Base-by-base conservation (phyloP, 352 stramenopile species). In the Phytopythium chamaehyphon region DNA sequence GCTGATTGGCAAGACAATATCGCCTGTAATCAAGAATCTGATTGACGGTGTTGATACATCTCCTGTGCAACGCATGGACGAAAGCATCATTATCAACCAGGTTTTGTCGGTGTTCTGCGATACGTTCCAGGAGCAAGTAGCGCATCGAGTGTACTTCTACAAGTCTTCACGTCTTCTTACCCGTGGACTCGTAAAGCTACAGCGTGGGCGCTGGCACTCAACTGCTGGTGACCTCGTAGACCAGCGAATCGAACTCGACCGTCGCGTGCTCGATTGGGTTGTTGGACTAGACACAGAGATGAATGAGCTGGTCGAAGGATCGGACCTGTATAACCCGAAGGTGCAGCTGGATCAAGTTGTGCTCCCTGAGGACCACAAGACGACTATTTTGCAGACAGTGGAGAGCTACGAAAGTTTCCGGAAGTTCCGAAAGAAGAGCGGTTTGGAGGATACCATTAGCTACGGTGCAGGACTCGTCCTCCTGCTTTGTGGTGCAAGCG, bases 1-100 rank as follows among this genome's bases (percentile, higher is more conserved):
- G 76, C 69, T 96, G 26, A 93, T 96, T 54, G 86, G 86, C 44
- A 93, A 93, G 55, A 96, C 86, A 3, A 90, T 96, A 60, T 94
- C 83, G 47, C 86, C 86, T 1, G 81, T 95, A 21, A 90, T 95
- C 61, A 90, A 91, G 63, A 91, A 90, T 56, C 71, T 93, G 9
- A 77, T 95, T 38, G 85, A 95, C 55, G 79, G 82, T 21, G 80
- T 93, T 40, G 83, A 93, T 59, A 90, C 66, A 45, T 90, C 81
- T 35, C 80, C 80, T 0, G 85, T 93, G 40, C 85, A 93, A 66
- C 80, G 83, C 44, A 91, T 95, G 80, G 86, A 96, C 51, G 83
- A 94, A 57, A 91, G 79, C 55, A 88, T 93, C 57, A 93, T 91
- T 49, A 91, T 96, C 63, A 93, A 93, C 63, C 81, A 93, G 61